Evolutionary conservation across 2,329 filamentous ascomycete species (phyloP).

Genomic region (Aspergillus arachidicola): DNA sequence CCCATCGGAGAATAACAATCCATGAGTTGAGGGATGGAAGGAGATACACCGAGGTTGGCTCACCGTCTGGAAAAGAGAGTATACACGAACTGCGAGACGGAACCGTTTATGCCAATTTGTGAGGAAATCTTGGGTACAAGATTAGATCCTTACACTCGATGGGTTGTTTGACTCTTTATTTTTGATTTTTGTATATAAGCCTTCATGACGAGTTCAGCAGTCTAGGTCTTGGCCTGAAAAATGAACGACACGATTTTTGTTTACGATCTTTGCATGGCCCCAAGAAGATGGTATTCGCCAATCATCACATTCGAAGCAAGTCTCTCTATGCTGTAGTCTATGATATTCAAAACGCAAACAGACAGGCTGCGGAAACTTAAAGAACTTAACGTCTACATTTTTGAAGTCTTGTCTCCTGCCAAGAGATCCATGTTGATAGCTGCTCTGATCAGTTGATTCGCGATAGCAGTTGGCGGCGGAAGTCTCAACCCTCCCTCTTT

Average conservation of each 20-base stretch:
- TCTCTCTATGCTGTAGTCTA: conserved; percentile 6
- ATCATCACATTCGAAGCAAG: not conserved
- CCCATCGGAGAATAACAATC: conserved; percentile 41
- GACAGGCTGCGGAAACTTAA: not conserved
- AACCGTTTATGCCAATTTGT: conserved; percentile 44
- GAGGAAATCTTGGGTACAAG: not conserved
- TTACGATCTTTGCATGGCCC: too few species aligned
- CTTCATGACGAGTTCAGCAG: not conserved
- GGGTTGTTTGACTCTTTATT: not conserved
- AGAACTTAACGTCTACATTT: conserved; percentile 30
- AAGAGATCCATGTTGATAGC: conserved; percentile 74
- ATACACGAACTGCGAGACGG: conserved; percentile 48
- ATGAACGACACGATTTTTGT: not conserved
- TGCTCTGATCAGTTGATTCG: conserved; percentile 80
- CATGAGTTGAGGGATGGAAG: conserved; percentile 47
- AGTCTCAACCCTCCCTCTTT: conserved; percentile 77
- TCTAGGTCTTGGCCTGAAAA: not conserved
- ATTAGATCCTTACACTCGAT: not conserved
- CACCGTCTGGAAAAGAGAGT: conserved; percentile 38
- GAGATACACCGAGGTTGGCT: conserved; percentile 45
- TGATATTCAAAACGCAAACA: not conserved
- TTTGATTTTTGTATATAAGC: not conserved
- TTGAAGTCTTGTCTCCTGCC: conserved; percentile 55
- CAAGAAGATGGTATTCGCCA: not conserved
- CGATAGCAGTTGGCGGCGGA: conserved; percentile 87